Evolutionary conservation across 1,139 yeast species (phyloP), one percentile per base, ranked within the genome.

Genomic region (Lodderomyces beijingensis): DNA sequence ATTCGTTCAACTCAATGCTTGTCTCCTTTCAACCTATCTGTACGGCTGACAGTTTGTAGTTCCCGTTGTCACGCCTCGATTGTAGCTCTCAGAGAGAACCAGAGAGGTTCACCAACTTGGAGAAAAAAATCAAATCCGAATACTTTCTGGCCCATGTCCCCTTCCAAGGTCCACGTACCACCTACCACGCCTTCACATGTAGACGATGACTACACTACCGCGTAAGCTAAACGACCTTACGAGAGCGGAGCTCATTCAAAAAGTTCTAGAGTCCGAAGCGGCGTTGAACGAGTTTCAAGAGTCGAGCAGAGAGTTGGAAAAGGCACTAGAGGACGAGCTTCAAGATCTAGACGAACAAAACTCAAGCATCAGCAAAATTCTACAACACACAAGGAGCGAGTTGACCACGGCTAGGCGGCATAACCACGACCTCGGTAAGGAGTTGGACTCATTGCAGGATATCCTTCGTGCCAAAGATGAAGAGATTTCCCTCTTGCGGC

Each of bases 251-350:
- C 46, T 61, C 7, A 44, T 57, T 17, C 50, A 49, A 27, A 50
- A 58, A 34, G 54, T 63, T 19, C 32, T 61, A 1, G 69, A 62
- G 30, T 51, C 65, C 5, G 73, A 67, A 40, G 44, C 47, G 10
- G 69, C 62, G 28, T 43, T 66, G 13, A 38, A 45, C 12, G 73
- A 66, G 39, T 66, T 66, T 40, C 73, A 67, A 39, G 70, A 63
- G 30, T 60, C 69, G 3, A 61, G 68, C 35, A 62, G 56, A 37
- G 73, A 66, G 31, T 50, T 68, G 28, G 74, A 68, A 40, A 62
- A 51, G 35, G 72, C 70, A 1, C 50, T 68, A 26, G 74, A 68
- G 41, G 66, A 62, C 18, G 74, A 68, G 40, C 51, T 67, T 19
- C 58, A 53, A 30, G 56, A 48, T 7, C 44, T 64, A 17, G 74